Conservation (phyloP, 768 basidiomycete species). For the Pleurotus cornucopiae region DNA sequence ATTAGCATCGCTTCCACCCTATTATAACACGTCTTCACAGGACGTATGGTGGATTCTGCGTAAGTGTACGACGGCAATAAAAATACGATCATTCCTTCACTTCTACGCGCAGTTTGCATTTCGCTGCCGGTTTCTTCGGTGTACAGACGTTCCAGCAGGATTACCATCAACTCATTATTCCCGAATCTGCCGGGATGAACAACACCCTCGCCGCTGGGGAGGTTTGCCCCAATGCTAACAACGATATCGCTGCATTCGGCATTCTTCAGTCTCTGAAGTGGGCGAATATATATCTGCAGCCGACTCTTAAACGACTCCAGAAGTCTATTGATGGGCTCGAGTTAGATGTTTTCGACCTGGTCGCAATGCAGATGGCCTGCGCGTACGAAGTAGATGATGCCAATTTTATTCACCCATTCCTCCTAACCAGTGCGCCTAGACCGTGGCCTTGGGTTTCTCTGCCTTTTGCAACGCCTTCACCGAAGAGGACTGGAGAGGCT, state of each 20-base stretch:
- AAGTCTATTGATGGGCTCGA: constrained; percentile 45
- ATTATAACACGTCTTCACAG: constrained; percentile 14
- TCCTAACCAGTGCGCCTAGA: constrained; percentile 30
- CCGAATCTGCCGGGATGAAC: constrained; percentile 55
- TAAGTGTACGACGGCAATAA: constrained; percentile 12
- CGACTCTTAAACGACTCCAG: constrained; percentile 50
- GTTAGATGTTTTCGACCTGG: constrained; percentile 47
- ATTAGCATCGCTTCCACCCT: not conserved
- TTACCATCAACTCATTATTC: constrained; percentile 57
- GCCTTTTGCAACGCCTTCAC: constrained; percentile 77
- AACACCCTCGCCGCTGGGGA: constrained; percentile 70
- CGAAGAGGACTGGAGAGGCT: constrained; percentile 77
- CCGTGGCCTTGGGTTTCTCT: constrained; percentile 75
- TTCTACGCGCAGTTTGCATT: constrained; percentile 29
- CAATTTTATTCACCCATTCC: not conserved
- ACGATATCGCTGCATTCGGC: constrained; percentile 38
- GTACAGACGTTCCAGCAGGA: constrained; percentile 42
- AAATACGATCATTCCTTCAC: not conserved
- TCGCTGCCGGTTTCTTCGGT: constrained; percentile 58
- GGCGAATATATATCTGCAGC: constrained; percentile 55
- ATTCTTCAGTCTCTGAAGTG: constrained; percentile 45
- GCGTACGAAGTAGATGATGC: constrained; percentile 60
- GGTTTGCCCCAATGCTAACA: constrained; percentile 55
- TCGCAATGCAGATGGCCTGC: constrained; percentile 64
- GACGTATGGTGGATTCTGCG: constrained; percentile 52